Percentiles rank a stretch among this genome's conserved stretches.
phyloP scores from a whole-genome alignment of 2,329 filamentous ascomycete species.

The Cyphellophora europaea region DNA sequence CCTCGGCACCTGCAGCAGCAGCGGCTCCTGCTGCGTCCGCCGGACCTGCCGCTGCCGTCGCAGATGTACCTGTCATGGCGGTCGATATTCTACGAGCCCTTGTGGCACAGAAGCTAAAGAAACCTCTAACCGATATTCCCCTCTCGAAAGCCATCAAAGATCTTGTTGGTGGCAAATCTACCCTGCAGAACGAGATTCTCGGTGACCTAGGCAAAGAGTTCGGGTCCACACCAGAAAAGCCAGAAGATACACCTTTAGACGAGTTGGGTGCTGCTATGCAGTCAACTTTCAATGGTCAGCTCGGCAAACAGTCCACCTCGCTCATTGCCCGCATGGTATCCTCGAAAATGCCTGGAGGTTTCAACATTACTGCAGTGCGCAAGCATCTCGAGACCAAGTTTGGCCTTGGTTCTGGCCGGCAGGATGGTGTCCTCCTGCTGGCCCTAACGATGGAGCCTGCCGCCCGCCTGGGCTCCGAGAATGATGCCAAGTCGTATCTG shows the following conservation, averaged over 20 bases:
- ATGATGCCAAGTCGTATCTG: constrained; percentile 84
- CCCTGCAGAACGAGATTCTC: constrained; percentile 95
- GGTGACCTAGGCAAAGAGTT: constrained; percentile 98
- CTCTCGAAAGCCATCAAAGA: constrained; percentile 97
- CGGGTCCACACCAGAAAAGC: constrained; percentile 94
- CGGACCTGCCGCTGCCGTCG: constrained; percentile 77
- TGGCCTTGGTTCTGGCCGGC: constrained; percentile 76
- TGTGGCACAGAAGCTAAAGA: constrained; percentile 97
- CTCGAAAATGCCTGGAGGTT: constrained; percentile 98
- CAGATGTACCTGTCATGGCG: constrained; percentile 78
- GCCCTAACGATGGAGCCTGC: constrained; percentile 89
- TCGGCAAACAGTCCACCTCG: constrained; percentile 92
- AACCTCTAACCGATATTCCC: constrained; percentile 77
- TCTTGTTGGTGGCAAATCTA: constrained; percentile 95
- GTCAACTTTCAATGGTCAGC: constrained; percentile 95
- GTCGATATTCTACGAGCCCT: constrained; percentile 82
- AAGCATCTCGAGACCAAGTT: constrained; percentile 94
- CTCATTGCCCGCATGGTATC: constrained; percentile 91
- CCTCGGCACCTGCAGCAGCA: constrained; percentile 45
- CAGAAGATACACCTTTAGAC: constrained; percentile 92
- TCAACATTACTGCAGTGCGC: constrained; percentile 92
- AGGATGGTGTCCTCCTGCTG: constrained; percentile 81
- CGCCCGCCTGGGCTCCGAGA: constrained; percentile 77
- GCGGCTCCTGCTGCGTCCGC: constrained; percentile 58
- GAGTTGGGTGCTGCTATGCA: constrained; percentile 94